A percentile compares a stretch with the other conserved stretches of the same genome.
These are phyloP conservation scores for Hymenotorrendiella dingleyae DNA, from an alignment of 2,329 filamentous ascomycete species.

Conservation along the genomic window DNA sequence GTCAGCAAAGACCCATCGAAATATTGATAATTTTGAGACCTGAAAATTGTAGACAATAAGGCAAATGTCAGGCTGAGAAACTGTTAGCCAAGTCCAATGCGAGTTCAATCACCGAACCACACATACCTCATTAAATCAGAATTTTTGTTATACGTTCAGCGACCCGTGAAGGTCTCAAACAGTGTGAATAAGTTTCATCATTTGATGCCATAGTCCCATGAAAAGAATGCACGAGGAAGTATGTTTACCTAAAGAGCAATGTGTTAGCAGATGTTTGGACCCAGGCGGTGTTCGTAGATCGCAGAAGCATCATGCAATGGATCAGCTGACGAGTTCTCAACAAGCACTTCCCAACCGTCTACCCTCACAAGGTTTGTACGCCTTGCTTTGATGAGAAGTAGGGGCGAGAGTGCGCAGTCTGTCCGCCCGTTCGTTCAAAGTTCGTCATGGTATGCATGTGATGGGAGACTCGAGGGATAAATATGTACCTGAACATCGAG, in stretches of 20 bases:
- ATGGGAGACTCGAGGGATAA: neutral
- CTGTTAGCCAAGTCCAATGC: slow-evolving; percentile 11
- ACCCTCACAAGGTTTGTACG: slow-evolving; percentile 36
- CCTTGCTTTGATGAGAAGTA: slow-evolving; percentile 32
- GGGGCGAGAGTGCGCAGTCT: slow-evolving; percentile 34
- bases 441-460: slow-evolving; percentile 34
- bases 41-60: slow-evolving; percentile 22
- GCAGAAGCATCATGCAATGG: slow-evolving; percentile 20
- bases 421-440: slow-evolving; percentile 42
- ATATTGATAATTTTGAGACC: neutral
- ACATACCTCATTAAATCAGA: slow-evolving; percentile 42
- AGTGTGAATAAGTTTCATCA: slow-evolving; percentile 40
- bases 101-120: neutral
- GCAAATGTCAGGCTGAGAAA: slow-evolving; percentile 29
- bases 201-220: slow-evolving; percentile 28
- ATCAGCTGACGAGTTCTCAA: slow-evolving; percentile 41
- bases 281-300: slow-evolving; percentile 10
- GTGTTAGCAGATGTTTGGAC: slow-evolving; percentile 16
- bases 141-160: slow-evolving; percentile 35
- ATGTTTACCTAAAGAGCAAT: slow-evolving; percentile 12
- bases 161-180: slow-evolving; percentile 34
- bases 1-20: slow-evolving; percentile 17
- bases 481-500: slow-evolving; percentile 29
- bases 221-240: slow-evolving; percentile 9
- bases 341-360: slow-evolving; percentile 33